Conservation (phyloP, 345 rosid genomes). For the rapeseed (Brassica napus) region Da-Ae NC_063445.1:57392001-57392500, state of each 20-base stretch:
- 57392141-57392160: background rate
- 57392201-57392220: slow-evolving; percentile 39
- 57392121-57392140: too few relatives aligned
- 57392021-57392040: too few relatives aligned
- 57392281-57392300: background rate
- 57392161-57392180: slow-evolving; percentile 14
- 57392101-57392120: too few relatives aligned
- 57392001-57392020: too few relatives aligned
- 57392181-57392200: slow-evolving; percentile 32
- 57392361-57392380: slow-evolving; percentile 18
- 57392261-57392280: background rate
- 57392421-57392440: slow-evolving; percentile 46
- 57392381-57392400: slow-evolving; percentile 21
- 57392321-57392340: background rate
- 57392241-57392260: background rate
- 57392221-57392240: background rate
- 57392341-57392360: slow-evolving; percentile 3
- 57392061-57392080: too few relatives aligned
- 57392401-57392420: slow-evolving; percentile 32
- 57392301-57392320: background rate
- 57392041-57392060: too few relatives aligned
- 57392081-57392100: too few relatives aligned
- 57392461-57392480: background rate
- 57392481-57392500: slow-evolving; percentile 9
- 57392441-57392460: slow-evolving; percentile 5